These are phyloP conservation scores for Penicillium expansum DNA, from an alignment of 2,329 filamentous ascomycete species.

Conservation along the genomic window DNA sequence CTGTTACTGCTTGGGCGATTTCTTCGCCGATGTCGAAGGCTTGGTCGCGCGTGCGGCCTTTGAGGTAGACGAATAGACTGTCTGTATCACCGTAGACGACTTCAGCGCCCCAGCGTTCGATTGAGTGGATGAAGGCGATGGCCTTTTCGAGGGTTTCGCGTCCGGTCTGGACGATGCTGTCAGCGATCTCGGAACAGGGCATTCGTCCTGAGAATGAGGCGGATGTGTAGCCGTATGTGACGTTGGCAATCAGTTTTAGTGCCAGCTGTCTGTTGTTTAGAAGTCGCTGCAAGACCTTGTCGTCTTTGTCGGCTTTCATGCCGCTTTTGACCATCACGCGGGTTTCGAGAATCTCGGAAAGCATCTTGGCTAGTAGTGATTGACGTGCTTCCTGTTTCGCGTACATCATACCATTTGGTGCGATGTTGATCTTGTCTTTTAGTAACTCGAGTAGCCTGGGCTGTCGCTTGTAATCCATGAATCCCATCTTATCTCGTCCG, in stretches of 20 bases:
- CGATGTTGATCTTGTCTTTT: constrained; percentile 82
- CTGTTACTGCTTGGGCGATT: constrained; percentile 81
- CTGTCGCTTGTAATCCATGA: constrained; percentile 79
- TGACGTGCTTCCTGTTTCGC: constrained; percentile 80
- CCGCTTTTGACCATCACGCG: constrained; percentile 96
- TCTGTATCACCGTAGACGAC: constrained; percentile 98
- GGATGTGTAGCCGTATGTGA: constrained; percentile 97
- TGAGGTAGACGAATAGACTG: constrained; percentile 86
- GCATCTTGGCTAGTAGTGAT: constrained; percentile 91
- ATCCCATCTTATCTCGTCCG: constrained; percentile 92
- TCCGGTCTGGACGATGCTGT: constrained; percentile 95
- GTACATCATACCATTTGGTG: constrained; percentile 97
- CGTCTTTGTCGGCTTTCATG: constrained; percentile 90
- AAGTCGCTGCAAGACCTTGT: constrained; percentile 78
- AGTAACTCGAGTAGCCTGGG: constrained; percentile 72
- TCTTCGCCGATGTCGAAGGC: constrained; percentile 92
- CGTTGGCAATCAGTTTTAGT: constrained; percentile 94
- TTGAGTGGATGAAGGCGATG: constrained; percentile 86
- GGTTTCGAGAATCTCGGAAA: constrained; percentile 92
- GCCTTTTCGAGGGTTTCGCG: constrained; percentile 92
- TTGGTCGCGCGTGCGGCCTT: constrained; percentile 79
- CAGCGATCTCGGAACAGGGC: constrained; percentile 96
- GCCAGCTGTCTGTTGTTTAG: constrained; percentile 92
- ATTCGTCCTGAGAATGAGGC: constrained; percentile 95
- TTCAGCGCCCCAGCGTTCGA: constrained; percentile 84